Base-by-base conservation (phyloP, 2,329 filamentous ascomycete genomes). In the Fulvia fulva region DNA sequence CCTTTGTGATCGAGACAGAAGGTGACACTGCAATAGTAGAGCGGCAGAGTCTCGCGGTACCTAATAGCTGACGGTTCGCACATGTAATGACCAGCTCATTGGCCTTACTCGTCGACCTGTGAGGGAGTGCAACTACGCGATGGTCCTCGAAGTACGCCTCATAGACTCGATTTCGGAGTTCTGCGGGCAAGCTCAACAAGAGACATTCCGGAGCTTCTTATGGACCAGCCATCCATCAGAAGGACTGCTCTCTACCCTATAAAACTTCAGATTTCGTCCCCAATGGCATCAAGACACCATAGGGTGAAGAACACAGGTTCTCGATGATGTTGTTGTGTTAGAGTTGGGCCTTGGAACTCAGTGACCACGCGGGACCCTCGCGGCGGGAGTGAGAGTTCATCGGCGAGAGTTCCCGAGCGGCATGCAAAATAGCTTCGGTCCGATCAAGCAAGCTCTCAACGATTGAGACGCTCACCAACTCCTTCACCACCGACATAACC, bases 291-390 rank as follows among this genome's bases (percentile, higher is more conserved):
- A n/a, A 41, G 8, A 7, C 16, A 41, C 37, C n/a, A 19, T 19
- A 2, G n/a, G 37, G 19, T 41, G 16, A 19, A n/a, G 37, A n/a
- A 7, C 3, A 19, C 5, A n/a, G 7, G 9, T 7, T 41, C 14
- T 41, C 16, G 16, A 19, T n/a, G 37, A 41, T 41, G 2, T 34
- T 34, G 30, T 34, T 14, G 30, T 53, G 51, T 53, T 53, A 46
- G 41, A 54, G 41, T 54, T 54, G 25, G 46, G 25, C 44, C 51
- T 53, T 12, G 34, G 51, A 53, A 53, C n/a, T 51, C 28, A 32
- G 28, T 1, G 7, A 16, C 14, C 34, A 16, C 34, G 34, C 11
- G 34, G 37, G 37, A 41, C 37, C 37, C 37, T 41, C 19, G 34
- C 37, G 28, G 25, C 25, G 16, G 25, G 14, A 51, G 25, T n/a